Evolutionary conservation across 208 protist species (phyloP).

Genomic region (Trypanosoma theileri): DNA sequence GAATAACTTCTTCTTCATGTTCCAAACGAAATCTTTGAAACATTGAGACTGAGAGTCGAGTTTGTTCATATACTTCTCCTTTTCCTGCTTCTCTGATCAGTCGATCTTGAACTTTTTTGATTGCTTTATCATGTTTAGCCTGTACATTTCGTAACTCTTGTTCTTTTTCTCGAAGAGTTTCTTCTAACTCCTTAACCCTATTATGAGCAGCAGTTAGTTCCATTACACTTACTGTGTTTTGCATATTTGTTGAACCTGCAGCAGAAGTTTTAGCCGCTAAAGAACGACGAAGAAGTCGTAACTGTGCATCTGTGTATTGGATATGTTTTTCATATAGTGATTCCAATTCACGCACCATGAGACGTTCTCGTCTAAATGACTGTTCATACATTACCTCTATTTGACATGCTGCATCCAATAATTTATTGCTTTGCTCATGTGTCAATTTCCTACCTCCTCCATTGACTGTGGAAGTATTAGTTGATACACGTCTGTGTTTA

Average conservation of each 20-base stretch:
- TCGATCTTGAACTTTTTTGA: slow-evolving; percentile 8
- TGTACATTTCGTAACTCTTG: background rate
- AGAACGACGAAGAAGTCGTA: background rate
- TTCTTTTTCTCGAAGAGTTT: slow-evolving; percentile 12
- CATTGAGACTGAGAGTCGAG: background rate
- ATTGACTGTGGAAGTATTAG: background rate
- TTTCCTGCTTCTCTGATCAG: background rate
- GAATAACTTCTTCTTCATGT: slow-evolving; percentile 16
- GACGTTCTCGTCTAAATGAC: slow-evolving; percentile 9
- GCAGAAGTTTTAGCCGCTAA: background rate
- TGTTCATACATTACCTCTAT: slow-evolving; percentile 16
- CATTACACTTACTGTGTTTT: background rate
- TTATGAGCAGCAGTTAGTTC: slow-evolving; percentile 1
- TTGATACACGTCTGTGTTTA: slow-evolving; percentile 1
- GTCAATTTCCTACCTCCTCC: background rate
- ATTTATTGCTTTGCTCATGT: background rate
- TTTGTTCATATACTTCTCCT: background rate
- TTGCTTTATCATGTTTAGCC: background rate
- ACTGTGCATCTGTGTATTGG: slow-evolving; percentile 2
- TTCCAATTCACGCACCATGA: slow-evolving; percentile 20
- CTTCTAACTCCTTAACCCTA: slow-evolving; percentile 15
- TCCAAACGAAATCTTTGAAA: slow-evolving; percentile 8
- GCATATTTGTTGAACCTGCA: background rate
- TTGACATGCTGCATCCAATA: background rate
- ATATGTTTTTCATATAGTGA: slow-evolving; percentile 23